Evolutionary conservation across 2,329 filamentous ascomycete genomes (phyloP).

Genomic region (Raffaelea deltoideospora): DNA sequence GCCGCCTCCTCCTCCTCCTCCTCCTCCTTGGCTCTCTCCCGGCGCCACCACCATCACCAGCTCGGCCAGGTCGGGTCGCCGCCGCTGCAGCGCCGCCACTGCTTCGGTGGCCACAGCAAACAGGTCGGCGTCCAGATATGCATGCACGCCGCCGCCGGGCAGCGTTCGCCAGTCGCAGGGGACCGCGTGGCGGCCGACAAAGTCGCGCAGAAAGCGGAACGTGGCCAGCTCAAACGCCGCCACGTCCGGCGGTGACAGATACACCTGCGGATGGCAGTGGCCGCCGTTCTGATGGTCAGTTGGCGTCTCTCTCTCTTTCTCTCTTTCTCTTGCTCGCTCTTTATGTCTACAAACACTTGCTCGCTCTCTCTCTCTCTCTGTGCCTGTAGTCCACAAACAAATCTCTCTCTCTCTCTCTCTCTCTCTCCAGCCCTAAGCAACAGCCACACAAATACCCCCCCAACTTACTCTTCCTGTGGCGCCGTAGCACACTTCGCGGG

Average conservation of each 20-base stretch:
- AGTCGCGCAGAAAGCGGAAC: constrained; percentile 40
- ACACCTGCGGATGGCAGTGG: constrained; percentile 62
- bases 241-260: constrained; percentile 42
- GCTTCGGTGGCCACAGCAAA: constrained; percentile 34
- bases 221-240: constrained; percentile 60
- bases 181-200: constrained; percentile 42
- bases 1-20: constrained; percentile 1
- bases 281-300: constrained; percentile 39
- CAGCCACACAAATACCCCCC: too few relatives aligned
- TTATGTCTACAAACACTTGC: too few relatives aligned
- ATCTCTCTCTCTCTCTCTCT: too few relatives aligned
- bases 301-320: too few relatives aligned
- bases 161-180: constrained; percentile 55
- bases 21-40: constrained; percentile 8
- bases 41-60: constrained; percentile 24
- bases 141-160: constrained; percentile 40
- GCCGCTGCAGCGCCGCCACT: constrained; percentile 32
- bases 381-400: too few relatives aligned
- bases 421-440: too few relatives aligned
- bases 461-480: constrained; percentile 61
- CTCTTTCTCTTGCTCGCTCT: too few relatives aligned
- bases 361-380: too few relatives aligned
- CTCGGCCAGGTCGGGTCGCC: constrained; percentile 41
- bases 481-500: constrained; percentile 66
- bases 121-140: constrained; percentile 40